Percentiles rank a stretch among this genome's conserved stretches.
Evolutionary conservation across 1,284 basidiomycete genomes (phyloP).

Genomic region (Trichosporon sp.): DNA sequence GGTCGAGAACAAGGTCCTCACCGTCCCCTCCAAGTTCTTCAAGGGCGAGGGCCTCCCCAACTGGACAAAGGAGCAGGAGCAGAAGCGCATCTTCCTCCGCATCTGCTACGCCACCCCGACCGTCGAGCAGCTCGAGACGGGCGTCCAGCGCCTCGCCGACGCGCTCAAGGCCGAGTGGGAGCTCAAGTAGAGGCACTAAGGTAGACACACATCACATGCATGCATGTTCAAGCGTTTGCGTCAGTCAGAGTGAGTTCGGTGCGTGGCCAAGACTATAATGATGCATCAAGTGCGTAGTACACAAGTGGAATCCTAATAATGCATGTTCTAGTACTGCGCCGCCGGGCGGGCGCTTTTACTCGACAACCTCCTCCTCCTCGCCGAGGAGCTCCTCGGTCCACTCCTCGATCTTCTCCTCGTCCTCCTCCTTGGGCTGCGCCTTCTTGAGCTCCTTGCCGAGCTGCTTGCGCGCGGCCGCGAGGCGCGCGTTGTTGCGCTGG

Average conservation of each 20-base stretch:
- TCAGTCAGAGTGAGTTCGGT: too few species aligned
- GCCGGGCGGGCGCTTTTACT: neutral
- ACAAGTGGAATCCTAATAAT: neutral
- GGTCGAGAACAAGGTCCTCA: conserved; percentile 30
- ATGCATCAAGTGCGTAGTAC: neutral
- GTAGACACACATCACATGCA: too few species aligned
- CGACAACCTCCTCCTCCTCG: conserved; percentile 71
- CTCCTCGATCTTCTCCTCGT: conserved; percentile 76
- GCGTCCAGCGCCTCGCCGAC: conserved; percentile 29
- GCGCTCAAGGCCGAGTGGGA: conserved; percentile 20
- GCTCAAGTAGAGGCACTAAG: too few species aligned
- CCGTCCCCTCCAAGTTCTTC: conserved; percentile 33
- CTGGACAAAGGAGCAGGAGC: conserved; percentile 30
- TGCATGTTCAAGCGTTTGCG: too few species aligned
- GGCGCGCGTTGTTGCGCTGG: conserved; percentile 37
- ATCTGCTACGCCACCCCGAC: conserved; percentile 33
- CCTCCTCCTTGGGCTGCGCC: conserved; percentile 23
- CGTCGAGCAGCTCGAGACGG: conserved; percentile 37
- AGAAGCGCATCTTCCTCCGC: conserved; percentile 31
- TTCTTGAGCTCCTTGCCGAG: conserved; percentile 34
- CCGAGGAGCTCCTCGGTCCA: conserved; percentile 88
- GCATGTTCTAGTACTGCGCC: neutral
- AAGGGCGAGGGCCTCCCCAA: conserved; percentile 26
- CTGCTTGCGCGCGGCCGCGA: conserved; percentile 37
- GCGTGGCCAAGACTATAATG: neutral